phyloP scores from a whole-genome alignment of 768 basidiomycete species.

The Thelephora aurantiotincta region DNA sequence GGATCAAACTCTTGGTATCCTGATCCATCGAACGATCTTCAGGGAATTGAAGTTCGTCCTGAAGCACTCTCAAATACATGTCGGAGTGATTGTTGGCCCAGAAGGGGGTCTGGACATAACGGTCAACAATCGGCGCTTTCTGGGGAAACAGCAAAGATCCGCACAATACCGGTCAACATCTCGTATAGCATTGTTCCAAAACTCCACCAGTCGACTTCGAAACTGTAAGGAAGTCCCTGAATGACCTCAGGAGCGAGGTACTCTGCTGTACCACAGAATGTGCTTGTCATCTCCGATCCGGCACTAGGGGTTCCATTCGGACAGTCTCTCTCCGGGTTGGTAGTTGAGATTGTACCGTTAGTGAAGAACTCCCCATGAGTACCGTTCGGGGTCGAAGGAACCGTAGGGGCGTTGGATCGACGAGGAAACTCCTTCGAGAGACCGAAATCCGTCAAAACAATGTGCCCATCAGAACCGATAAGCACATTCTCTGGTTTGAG shows the following conservation, averaged over 20 bases:
- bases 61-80: constrained; percentile 88
- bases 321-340: constrained; percentile 46
- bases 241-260: constrained; percentile 97
- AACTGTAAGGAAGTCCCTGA: constrained; percentile 78
- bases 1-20: constrained; percentile 89
- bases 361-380: constrained; percentile 39
- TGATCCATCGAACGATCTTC: constrained; percentile 88
- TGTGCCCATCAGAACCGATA: constrained; percentile 88
- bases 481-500: constrained; percentile 96
- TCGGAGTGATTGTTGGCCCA: constrained; percentile 88
- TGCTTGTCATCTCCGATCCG: constrained; percentile 54
- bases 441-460: constrained; percentile 95
- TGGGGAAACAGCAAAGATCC: constrained; percentile 19
- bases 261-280: constrained; percentile 94
- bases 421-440: constrained; percentile 84
- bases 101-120: constrained; percentile 59
- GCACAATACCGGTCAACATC: constrained; percentile 90
- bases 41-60: constrained; percentile 82
- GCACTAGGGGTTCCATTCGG: constrained; percentile 32
- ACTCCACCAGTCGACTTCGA: constrained; percentile 97
- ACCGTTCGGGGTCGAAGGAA: constrained; percentile 45
- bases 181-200: constrained; percentile 97
- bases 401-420: constrained; percentile 26
- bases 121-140: constrained; percentile 6
- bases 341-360: constrained; percentile 23